Evolutionary conservation across 352 stramenopile genomes (phyloP).

Genomic region (Phytophthora ohioensis): DNA sequence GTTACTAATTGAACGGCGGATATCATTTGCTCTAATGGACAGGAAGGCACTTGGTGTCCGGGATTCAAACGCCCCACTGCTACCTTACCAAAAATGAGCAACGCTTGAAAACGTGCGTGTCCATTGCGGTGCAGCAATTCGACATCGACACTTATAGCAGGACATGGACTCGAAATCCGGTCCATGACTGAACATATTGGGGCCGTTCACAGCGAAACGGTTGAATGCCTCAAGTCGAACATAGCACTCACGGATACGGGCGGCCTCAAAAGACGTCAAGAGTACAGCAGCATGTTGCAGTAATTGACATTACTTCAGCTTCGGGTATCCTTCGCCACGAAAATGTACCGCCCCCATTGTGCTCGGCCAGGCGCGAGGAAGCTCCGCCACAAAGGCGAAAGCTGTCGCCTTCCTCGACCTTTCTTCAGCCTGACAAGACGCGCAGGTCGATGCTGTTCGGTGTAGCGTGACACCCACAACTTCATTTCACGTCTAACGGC

Average conservation of each 20-base stretch:
- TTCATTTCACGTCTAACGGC: constrained; percentile 57
- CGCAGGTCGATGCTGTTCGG: background rate
- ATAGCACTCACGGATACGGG: constrained; percentile 22
- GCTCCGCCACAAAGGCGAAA: constrained; percentile 26
- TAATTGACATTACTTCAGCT: constrained; percentile 42
- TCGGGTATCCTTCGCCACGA: constrained; percentile 23
- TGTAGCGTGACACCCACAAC: constrained; percentile 25
- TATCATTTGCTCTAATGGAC: constrained; percentile 28
- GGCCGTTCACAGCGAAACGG: constrained; percentile 22
- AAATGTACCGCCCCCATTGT: constrained; percentile 40
- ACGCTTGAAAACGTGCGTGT: background rate
- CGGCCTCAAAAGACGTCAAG: constrained; percentile 26
- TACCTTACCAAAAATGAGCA: constrained; percentile 26
- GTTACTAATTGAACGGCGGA: constrained; percentile 32
- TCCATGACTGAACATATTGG: constrained; percentile 28
- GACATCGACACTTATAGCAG: constrained; percentile 14
- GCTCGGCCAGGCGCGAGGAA: constrained; percentile 10
- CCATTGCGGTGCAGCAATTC: constrained; percentile 14
- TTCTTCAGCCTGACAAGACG: constrained; percentile 25
- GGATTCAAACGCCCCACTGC: constrained; percentile 9
- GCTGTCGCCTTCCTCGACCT: constrained; percentile 27
- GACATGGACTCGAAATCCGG: constrained; percentile 20
- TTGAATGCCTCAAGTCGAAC: constrained; percentile 24
- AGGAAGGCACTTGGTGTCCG: constrained; percentile 2
- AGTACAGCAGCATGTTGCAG: constrained; percentile 37